phyloP scores from a whole-genome alignment of 1,139 yeast species.

The Taiozyma sp. region DNA sequence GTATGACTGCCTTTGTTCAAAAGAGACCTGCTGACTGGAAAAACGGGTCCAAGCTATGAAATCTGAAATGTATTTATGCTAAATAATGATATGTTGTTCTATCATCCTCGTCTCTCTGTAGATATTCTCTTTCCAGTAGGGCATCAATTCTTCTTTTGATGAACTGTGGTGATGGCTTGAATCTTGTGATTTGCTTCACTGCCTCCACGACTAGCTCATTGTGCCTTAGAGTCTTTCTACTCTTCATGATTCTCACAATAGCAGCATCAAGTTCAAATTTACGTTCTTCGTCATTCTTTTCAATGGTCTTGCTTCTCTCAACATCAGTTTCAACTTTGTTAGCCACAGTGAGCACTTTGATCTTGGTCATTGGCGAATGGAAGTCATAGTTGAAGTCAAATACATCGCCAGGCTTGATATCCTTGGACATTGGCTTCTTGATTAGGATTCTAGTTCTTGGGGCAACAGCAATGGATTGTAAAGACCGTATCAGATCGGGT shows the following conservation, averaged over 20 bases:
- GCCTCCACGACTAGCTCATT: constrained; percentile 64
- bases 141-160: constrained; percentile 80
- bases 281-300: constrained; percentile 38
- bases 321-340: constrained; percentile 29
- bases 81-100: constrained; percentile 64
- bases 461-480: constrained; percentile 82
- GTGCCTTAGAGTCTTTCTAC: constrained; percentile 56
- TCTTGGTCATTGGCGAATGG: constrained; percentile 62
- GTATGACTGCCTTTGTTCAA: constrained; percentile 45
- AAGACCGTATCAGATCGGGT: constrained; percentile 64
- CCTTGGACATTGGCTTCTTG: constrained; percentile 73
- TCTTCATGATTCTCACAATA: constrained; percentile 81
- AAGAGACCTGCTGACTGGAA: constrained; percentile 37
- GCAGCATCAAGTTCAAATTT: constrained; percentile 78
- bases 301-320: constrained; percentile 32
- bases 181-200: constrained; percentile 58
- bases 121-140: constrained; percentile 75
- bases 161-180: constrained; percentile 60
- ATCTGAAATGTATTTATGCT: constrained; percentile 33
- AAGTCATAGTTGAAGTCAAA: constrained; percentile 70
- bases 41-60: constrained; percentile 21
- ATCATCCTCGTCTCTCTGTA: constrained; percentile 65
- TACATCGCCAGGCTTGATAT: constrained; percentile 55
- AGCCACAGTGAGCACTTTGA: constrained; percentile 74
- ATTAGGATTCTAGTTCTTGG: constrained; percentile 69